A percentile compares a stretch with the other conserved stretches of the same genome.
Evolutionary conservation across 1,139 yeast genomes (phyloP).

Genomic region (Blastobotrys serpentis): DNA sequence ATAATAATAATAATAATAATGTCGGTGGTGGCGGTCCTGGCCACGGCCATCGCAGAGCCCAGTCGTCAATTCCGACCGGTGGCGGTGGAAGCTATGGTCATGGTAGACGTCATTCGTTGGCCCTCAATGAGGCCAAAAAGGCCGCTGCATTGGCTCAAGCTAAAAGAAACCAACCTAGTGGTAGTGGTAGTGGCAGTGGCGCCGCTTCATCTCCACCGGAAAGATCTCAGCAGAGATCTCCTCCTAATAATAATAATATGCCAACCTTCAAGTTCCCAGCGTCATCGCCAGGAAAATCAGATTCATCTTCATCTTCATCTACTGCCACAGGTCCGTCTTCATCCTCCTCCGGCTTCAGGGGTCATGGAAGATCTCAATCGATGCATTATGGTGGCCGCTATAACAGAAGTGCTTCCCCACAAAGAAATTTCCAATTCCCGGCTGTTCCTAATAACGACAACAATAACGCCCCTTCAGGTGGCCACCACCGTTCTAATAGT

Average conservation of each 20-base stretch:
- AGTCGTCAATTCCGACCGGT: constrained; percentile 30
- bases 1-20: not conserved
- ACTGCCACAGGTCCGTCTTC: constrained; percentile 13
- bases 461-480: constrained; percentile 14
- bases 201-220: constrained; percentile 24
- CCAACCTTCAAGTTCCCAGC: constrained; percentile 54
- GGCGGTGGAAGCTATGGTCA: constrained; percentile 54
- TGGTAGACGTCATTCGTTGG: constrained; percentile 86
- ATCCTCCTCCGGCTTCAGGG: constrained; percentile 37
- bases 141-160: constrained; percentile 94
- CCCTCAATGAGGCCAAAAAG: constrained; percentile 90
- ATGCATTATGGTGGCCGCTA: constrained; percentile 25
- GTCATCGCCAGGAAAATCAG: constrained; percentile 38
- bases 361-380: constrained; percentile 27
- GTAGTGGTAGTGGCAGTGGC: constrained; percentile 17
- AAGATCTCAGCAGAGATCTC: constrained; percentile 33
- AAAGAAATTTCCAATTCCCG: constrained; percentile 46
- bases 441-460: constrained; percentile 33
- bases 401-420: constrained; percentile 33
- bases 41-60: constrained; percentile 37
- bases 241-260: no score
- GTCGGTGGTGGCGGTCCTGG: not conserved
- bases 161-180: constrained; percentile 36
- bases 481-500: constrained; percentile 46
- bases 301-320: constrained; percentile 8